Conservation (phyloP, 306 rosid genomes). For the Senna siamea region DNA sequence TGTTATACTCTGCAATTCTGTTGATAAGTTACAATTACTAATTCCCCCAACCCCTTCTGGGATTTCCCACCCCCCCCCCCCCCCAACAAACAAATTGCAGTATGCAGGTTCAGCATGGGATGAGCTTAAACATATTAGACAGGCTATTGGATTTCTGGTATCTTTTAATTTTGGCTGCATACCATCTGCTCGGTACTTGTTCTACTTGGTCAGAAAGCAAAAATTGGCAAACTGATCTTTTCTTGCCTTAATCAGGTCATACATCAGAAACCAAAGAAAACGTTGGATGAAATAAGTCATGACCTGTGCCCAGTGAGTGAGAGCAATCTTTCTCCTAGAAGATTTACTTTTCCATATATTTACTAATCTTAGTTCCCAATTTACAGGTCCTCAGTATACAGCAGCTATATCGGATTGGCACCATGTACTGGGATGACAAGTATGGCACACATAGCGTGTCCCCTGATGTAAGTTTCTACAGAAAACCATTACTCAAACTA, state of each 20-base stretch:
- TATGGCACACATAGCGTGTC: slow-evolving; percentile 55
- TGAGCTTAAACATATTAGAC: slow-evolving; percentile 94
- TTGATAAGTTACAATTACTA: slow-evolving; percentile 27
- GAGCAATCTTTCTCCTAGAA: slow-evolving; percentile 10
- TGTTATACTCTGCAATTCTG: slow-evolving; percentile 15
- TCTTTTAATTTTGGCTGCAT: slow-evolving; percentile 17
- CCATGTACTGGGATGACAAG: slow-evolving; percentile 95
- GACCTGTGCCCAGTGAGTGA: slow-evolving; percentile 92
- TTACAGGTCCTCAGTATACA: slow-evolving; percentile 92
- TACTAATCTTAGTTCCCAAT: slow-evolving; percentile 21
- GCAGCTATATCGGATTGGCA: slow-evolving; percentile 93
- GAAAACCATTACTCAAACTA: slow-evolving; percentile 46
- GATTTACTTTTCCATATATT: slow-evolving; percentile 30
- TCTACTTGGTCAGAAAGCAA: slow-evolving; percentile 17
- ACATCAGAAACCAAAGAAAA: slow-evolving; percentile 98
- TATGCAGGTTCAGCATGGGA: slow-evolving; percentile 94
- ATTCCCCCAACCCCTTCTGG: too few species aligned
- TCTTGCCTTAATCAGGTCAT: slow-evolving; percentile 67
- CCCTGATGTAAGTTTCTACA: slow-evolving; percentile 73
- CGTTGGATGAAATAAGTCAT: slow-evolving; percentile 88
- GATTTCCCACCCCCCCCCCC: too few species aligned
- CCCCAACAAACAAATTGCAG: slow-evolving; percentile 35
- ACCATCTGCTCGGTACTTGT: slow-evolving; percentile 32
- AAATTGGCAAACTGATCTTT: slow-evolving; percentile 31
- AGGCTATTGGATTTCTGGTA: slow-evolving; percentile 99